Evolutionary conservation across 441 rosid species (phyloP).

Genomic region (Erodium moschatum): DNA sequence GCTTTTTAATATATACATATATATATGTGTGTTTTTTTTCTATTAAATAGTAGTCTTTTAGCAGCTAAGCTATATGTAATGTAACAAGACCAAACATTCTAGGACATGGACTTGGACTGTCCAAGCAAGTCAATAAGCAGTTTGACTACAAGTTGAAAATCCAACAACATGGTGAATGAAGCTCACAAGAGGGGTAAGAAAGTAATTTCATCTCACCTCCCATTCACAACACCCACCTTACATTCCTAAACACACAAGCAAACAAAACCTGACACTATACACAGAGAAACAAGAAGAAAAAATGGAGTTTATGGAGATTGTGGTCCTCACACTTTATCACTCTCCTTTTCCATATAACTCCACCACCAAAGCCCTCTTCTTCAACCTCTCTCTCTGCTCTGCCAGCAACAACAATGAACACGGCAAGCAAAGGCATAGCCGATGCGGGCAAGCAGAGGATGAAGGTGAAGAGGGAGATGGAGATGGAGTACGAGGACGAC

Average conservation of each 20-base stretch:
- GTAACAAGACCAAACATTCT: too few relatives aligned
- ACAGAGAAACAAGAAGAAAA: background rate
- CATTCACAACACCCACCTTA: background rate
- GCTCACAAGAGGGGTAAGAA: background rate
- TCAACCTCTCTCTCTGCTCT: background rate
- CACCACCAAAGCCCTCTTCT: background rate
- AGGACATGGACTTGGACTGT: too few relatives aligned
- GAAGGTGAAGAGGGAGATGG: constrained; percentile 9
- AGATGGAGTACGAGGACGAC: too few relatives aligned
- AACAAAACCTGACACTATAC: background rate
- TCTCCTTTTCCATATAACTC: background rate
- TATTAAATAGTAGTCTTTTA: too few relatives aligned
- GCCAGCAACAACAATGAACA: background rate
- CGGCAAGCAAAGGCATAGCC: background rate
- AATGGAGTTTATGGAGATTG: background rate
- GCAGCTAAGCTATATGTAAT: too few relatives aligned
- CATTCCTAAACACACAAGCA: background rate
- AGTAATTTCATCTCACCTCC: background rate
- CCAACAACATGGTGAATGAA: too few relatives aligned
- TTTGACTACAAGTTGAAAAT: too few relatives aligned
- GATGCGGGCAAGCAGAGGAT: background rate
- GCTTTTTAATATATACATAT: too few relatives aligned
- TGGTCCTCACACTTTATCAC: constrained; percentile 1
- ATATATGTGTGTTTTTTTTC: too few relatives aligned
- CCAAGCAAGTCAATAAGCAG: too few relatives aligned